Conservation (phyloP, 1,284 basidiomycete species). For the Anthracocystis walkeri region DNA sequence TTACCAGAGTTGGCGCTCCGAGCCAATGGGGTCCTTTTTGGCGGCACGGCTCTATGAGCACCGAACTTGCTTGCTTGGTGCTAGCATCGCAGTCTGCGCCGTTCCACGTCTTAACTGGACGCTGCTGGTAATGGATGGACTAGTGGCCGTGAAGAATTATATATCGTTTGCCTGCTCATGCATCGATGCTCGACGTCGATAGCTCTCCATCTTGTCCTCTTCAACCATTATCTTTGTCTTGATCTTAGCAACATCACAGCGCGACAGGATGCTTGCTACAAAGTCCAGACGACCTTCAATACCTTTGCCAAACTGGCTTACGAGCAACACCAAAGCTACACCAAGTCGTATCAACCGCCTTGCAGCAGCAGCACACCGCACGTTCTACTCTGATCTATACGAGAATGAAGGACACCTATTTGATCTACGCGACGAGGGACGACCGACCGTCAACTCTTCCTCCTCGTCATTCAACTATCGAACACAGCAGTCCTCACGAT, state of each 20-base stretch:
- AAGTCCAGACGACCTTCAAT: conserved; percentile 14
- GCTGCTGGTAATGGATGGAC: not conserved
- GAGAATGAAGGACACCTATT: conserved; percentile 47
- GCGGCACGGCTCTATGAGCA: not conserved
- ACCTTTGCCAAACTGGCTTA: conserved; percentile 7
- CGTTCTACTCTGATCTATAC: conserved; percentile 43
- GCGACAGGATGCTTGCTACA: conserved; percentile 9
- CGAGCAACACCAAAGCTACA: not conserved
- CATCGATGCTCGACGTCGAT: not conserved
- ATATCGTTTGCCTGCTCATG: not conserved
- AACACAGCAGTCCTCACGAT: conserved; percentile 22
- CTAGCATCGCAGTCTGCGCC: not conserved
- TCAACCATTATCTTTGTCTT: not conserved
- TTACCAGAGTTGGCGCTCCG: not conserved
- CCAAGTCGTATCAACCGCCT: conserved; percentile 12
- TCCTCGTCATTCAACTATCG: conserved; percentile 13
- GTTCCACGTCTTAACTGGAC: not conserved
- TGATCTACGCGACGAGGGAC: conserved; percentile 28
- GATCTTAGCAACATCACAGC: not conserved
- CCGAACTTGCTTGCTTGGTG: not conserved
- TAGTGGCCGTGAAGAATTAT: not conserved
- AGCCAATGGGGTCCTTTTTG: conserved; percentile 2
- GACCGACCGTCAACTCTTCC: conserved; percentile 15
- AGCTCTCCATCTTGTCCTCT: not conserved
- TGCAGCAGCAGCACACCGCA: conserved; percentile 10